Base-by-base conservation (phyloP, 495 filamentous ascomycete species). In the Penicillium egyptiacum region DNA sequence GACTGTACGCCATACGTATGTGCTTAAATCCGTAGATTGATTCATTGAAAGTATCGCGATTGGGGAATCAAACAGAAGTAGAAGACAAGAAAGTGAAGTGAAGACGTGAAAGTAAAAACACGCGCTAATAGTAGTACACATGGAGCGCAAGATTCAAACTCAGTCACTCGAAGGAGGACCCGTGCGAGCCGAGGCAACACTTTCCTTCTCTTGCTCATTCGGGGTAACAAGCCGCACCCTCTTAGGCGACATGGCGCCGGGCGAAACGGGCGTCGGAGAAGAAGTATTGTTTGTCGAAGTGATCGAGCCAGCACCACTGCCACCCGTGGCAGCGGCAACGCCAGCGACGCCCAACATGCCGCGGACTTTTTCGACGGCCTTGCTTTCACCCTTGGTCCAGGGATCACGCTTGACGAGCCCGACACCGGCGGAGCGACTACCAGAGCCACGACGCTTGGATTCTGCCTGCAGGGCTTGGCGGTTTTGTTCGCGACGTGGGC, bases 401-500 rank as follows among this genome's bases (percentile, higher is more conserved):
- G 70, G 63, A 56, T 79, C 76, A 39, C 73, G 71, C 48, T 77
- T 77, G 37, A 75, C 75, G 43, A 75, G 69, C 7, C 68, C 71
- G 7, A 65, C 56, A 8, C 73, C 73, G 3, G 71, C 57, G 50
- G 69, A 70, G 44, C 73, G 69, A 46, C 67, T 70, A 0, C 61
- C 64, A 8, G 71, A 70, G 47, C 75, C 74, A 16, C 74, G 74
- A 17, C 66, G 66, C 55, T 72, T 74, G 20, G 73, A 69, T 44
- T 75, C 74, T 5, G 67, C 56, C 5, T 63, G 59, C 17, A 75
- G 51, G n/a, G 66, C 50, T 35, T 62, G 58, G 39, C 73, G 76
- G 57, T 76, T 71, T 16, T 66, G 50, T 44, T 82, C 78, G 5
- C 85, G 77, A 67, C 82, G 80, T 5, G 77, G 77, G 0, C 86